Evolutionary conservation across 805 yeast species (phyloP).

Genomic region (Spathaspora sp.): DNA sequence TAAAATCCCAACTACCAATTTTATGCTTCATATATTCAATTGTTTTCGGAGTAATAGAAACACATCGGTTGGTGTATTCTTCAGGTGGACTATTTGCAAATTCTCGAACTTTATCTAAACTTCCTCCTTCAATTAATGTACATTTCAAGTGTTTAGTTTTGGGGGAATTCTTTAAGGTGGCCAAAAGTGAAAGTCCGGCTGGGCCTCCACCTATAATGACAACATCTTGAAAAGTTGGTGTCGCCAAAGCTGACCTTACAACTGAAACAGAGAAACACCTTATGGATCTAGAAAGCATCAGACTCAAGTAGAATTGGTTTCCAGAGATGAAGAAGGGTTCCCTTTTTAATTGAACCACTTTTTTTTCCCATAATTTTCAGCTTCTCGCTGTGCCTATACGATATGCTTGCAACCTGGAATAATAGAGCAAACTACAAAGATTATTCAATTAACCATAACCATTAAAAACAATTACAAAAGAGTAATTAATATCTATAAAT

Average conservation of each 20-base stretch:
- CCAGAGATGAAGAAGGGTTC: background rate
- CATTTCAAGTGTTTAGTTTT: slow-evolving; percentile 56
- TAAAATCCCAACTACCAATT: slow-evolving; percentile 74
- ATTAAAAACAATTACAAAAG: background rate
- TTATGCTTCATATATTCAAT: slow-evolving; percentile 54
- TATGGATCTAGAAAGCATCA: background rate
- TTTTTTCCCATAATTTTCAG: background rate
- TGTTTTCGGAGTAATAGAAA: slow-evolving; percentile 81
- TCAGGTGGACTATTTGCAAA: slow-evolving; percentile 46
- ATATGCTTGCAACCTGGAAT: background rate
- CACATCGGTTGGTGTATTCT: slow-evolving; percentile 71
- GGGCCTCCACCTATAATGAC: slow-evolving; percentile 97
- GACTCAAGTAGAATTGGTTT: background rate
- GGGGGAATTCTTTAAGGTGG: slow-evolving; percentile 73
- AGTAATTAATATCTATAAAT: background rate
- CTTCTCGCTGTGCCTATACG: background rate
- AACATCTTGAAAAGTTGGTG: slow-evolving; percentile 50
- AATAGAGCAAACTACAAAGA: background rate
- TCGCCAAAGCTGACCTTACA: background rate
- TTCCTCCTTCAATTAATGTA: slow-evolving; percentile 70
- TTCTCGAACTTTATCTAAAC: slow-evolving; percentile 46
- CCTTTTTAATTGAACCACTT: background rate
- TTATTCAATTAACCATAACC: background rate
- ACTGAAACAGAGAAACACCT: background rate
- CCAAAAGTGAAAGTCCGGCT: slow-evolving; percentile 84